phyloP scores from a whole-genome alignment of 805 yeast genomes.

The Zygosaccharomyces siamensis region DNA sequence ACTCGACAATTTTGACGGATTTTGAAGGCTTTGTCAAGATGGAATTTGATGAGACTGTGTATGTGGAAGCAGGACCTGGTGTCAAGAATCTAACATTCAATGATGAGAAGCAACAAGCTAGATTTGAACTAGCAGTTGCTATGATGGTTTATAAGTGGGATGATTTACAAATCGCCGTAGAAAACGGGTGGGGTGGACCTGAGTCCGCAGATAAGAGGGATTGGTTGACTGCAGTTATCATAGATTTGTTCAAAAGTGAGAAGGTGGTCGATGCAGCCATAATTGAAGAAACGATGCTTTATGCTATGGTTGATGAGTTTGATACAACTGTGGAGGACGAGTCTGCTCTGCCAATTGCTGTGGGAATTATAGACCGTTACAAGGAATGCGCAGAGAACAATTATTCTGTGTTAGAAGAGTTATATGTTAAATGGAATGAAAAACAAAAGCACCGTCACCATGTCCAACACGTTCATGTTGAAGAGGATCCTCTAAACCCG shows the following conservation, averaged over 20 bases:
- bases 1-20: not conserved
- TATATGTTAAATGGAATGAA: slow-evolving; percentile 56
- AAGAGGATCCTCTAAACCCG: slow-evolving; percentile 61
- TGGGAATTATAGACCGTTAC: slow-evolving; percentile 58
- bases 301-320: slow-evolving; percentile 94
- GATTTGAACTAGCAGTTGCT: slow-evolving; percentile 88
- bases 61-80: slow-evolving; percentile 49
- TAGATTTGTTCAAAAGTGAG: slow-evolving; percentile 65
- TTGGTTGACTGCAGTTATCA: slow-evolving; percentile 81
- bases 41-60: slow-evolving; percentile 35
- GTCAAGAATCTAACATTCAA: slow-evolving; percentile 38
- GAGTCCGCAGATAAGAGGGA: slow-evolving; percentile 87
- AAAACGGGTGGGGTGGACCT: slow-evolving; percentile 93
- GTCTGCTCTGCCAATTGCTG: slow-evolving; percentile 72
- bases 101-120: slow-evolving; percentile 68
- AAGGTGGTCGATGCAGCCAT: slow-evolving; percentile 67
- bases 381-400: slow-evolving; percentile 53
- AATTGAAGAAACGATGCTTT: slow-evolving; percentile 77
- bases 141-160: slow-evolving; percentile 93
- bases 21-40: not conserved
- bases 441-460: slow-evolving; percentile 40
- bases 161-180: slow-evolving; percentile 81
- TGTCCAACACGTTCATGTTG: slow-evolving; percentile 40
- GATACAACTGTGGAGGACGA: slow-evolving; percentile 87
- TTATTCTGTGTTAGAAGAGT: slow-evolving; percentile 50